Percentiles rank a stretch among this genome's conserved stretches.
These are phyloP conservation scores for Epipyxis sp. DNA, from an alignment of 108 stramenopile genomes.

Conservation along the genomic window DNA sequence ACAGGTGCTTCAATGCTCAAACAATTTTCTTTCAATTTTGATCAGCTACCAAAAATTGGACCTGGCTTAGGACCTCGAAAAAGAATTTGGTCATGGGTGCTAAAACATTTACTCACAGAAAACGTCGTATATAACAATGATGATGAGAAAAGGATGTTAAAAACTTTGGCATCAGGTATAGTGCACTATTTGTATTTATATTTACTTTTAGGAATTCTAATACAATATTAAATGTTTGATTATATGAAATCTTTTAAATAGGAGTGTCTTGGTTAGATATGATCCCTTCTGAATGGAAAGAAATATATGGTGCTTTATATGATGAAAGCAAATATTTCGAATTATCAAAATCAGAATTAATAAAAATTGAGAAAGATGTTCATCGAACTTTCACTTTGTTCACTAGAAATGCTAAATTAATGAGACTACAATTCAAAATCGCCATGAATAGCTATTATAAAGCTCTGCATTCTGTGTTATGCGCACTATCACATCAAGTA, in stretches of 20 bases:
- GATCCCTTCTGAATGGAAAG: not conserved
- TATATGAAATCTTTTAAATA: not conserved
- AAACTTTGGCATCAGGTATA: no score
- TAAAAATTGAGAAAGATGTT: conserved; percentile 6
- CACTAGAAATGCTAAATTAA: not conserved
- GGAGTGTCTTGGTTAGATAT: not conserved
- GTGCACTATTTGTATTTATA: no score
- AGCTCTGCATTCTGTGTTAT: not conserved
- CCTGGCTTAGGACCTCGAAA: not conserved
- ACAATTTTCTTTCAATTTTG: no score
- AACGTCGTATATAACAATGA: no score
- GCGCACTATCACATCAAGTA: not conserved
- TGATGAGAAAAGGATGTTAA: no score
- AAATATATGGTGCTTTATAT: not conserved
- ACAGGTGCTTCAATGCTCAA: no score
- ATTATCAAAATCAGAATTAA: not conserved
- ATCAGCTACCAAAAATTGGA: conserved; percentile 8
- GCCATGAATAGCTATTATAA: not conserved
- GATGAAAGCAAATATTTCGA: not conserved
- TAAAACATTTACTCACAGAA: not conserved
- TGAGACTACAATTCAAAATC: not conserved
- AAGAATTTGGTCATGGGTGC: not conserved
- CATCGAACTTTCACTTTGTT: not conserved
- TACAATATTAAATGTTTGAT: not conserved
- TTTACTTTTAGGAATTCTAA: not conserved